Percentiles rank a stretch among this genome's conserved stretches.
Conservation (phyloP, 2,329 filamentous ascomycete genomes). For the Atkinsonella texensis region DNA sequence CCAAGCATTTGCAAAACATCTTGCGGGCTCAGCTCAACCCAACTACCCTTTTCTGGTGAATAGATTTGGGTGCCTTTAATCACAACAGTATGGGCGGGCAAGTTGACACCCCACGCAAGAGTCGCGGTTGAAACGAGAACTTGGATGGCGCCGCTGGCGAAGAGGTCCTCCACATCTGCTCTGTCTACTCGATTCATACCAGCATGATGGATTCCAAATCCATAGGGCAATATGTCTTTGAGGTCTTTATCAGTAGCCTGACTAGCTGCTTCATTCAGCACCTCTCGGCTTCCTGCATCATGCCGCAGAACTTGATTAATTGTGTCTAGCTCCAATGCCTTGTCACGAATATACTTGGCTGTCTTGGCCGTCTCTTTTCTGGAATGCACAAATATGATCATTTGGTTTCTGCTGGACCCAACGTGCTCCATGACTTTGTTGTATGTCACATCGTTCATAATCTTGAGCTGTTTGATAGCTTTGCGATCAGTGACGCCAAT, state of each 20-base stretch:
- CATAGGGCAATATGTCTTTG: constrained; percentile 90
- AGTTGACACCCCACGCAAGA: constrained; percentile 97
- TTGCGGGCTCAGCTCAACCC: constrained; percentile 94
- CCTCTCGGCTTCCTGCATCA: constrained; percentile 83
- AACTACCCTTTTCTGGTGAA: constrained; percentile 95
- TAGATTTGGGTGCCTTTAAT: constrained; percentile 99
- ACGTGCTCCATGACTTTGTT: constrained; percentile 96
- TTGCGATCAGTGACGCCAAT: constrained; percentile 96
- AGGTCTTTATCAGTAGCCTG: constrained; percentile 75
- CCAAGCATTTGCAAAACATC: constrained; percentile 98
- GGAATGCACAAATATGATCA: constrained; percentile 98
- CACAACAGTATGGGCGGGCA: constrained; percentile 94
- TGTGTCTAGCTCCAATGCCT: constrained; percentile 91
- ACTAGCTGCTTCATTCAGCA: constrained; percentile 73
- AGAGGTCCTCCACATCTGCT: constrained; percentile 88
- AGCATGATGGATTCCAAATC: constrained; percentile 96
- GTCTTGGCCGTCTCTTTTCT: constrained; percentile 98
- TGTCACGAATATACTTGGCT: constrained; percentile 89
- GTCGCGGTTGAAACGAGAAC: constrained; percentile 96
- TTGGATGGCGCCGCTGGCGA: constrained; percentile 80
- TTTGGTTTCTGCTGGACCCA: constrained; percentile 84
- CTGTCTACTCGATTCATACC: constrained; percentile 95
- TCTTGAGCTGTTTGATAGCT: constrained; percentile 96
- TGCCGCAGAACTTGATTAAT: constrained; percentile 91
- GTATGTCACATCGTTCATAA: constrained; percentile 98